Evolutionary conservation across 2,329 filamentous ascomycete genomes (phyloP).

Genomic region (Epichloe festucae): DNA sequence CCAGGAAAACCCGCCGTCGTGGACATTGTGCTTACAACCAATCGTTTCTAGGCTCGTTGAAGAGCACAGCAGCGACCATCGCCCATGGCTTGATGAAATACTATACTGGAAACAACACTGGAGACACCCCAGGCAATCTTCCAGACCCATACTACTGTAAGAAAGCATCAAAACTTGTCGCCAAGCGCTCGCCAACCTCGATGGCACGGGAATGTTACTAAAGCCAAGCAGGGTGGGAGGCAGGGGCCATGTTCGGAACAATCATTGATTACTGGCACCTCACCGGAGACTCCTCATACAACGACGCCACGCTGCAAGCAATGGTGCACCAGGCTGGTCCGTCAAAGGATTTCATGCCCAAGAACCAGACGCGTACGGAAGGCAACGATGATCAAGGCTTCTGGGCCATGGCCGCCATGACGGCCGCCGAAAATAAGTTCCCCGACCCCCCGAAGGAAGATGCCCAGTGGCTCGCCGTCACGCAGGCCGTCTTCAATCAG

Average conservation of each 20-base stretch:
- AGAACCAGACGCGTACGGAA: conserved; percentile 46
- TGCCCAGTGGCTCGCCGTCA: conserved; percentile 64
- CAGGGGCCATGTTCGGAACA: conserved; percentile 57
- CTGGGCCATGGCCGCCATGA: conserved; percentile 74
- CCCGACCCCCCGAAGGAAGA: conserved; percentile 49
- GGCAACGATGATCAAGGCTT: conserved; percentile 73
- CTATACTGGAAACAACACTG: conserved; percentile 46
- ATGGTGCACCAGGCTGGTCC: conserved; percentile 47
- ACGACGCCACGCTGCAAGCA: conserved; percentile 43
- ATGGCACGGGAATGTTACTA: not conserved
- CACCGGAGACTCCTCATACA: conserved; percentile 54
- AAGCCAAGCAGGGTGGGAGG: conserved; percentile 49
- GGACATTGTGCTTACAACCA: not conserved
- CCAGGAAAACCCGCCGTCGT: not conserved
- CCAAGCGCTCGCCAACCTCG: conserved; percentile 10
- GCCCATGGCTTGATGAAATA: conserved; percentile 35
- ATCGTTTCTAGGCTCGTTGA: conserved; percentile 31
- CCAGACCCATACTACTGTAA: conserved; percentile 52
- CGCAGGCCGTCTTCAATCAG: conserved; percentile 69
- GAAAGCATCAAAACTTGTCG: conserved; percentile 16
- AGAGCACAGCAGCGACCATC: conserved; percentile 32
- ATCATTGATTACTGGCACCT: conserved; percentile 61
- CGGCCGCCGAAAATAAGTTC: conserved; percentile 64
- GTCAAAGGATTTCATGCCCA: conserved; percentile 51
- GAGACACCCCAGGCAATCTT: conserved; percentile 43